phyloP scores from a whole-genome alignment of 208 protist species.

The Acanthamoeba castellanii region DNA sequence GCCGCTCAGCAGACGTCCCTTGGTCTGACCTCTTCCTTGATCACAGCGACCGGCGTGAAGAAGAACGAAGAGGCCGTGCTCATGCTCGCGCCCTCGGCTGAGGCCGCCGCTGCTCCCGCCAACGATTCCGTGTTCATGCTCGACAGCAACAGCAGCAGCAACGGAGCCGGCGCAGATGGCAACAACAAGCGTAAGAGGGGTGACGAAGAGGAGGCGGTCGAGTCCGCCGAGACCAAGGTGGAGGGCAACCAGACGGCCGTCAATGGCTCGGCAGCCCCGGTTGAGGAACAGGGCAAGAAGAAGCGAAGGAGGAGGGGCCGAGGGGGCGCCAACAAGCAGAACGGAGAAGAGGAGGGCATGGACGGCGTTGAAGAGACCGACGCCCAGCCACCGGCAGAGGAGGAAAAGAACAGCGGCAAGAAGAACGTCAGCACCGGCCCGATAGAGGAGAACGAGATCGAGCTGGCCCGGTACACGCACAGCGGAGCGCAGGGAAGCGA shows the following conservation, averaged over 20 bases:
- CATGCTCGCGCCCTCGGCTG: not conserved
- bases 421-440: not conserved
- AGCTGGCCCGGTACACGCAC: constrained; percentile 15
- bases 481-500: not conserved
- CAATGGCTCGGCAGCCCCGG: not conserved
- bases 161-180: not conserved
- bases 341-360: not conserved
- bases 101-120: not conserved
- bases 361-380: not conserved
- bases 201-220: not conserved
- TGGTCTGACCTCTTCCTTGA: not conserved
- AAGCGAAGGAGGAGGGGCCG: constrained; percentile 10
- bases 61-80: not conserved
- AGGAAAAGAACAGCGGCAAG: not conserved
- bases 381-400: not conserved
- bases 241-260: not conserved
- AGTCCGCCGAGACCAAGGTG: not conserved
- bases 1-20: not conserved
- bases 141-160: not conserved
- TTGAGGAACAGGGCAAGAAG: not conserved
- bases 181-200: constrained; percentile 34
- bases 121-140: constrained; percentile 5
- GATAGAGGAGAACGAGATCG: constrained; percentile 3
- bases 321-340: not conserved
- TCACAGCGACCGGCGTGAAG: not conserved